Conservation (phyloP, 371 early-diverging fungal species). For the Gilbertella persicaria region DNA sequence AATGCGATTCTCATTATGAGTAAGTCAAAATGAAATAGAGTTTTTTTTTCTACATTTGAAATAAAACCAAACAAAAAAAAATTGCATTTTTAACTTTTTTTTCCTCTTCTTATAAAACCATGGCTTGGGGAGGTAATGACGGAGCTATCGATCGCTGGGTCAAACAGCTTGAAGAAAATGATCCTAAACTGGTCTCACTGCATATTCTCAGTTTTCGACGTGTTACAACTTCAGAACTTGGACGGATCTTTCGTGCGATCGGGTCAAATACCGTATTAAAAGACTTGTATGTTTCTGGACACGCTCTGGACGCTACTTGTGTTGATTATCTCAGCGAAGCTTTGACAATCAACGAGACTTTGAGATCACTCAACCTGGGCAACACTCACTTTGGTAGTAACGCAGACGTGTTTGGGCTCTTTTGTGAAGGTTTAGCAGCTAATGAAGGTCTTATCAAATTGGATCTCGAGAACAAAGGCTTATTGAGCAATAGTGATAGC, state of each 20-base stretch:
- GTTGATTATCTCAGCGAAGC: slow-evolving; percentile 43
- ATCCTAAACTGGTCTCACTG: slow-evolving; percentile 50
- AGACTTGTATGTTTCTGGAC: slow-evolving; percentile 62
- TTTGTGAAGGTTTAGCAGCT: slow-evolving; percentile 54
- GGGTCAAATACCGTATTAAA: slow-evolving; percentile 47
- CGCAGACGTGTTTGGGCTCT: slow-evolving; percentile 22
- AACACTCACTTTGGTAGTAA: slow-evolving; percentile 38
- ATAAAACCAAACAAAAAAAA: not conserved
- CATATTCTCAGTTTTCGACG: slow-evolving; percentile 66
- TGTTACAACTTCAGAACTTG: slow-evolving; percentile 48
- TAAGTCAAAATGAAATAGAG: too few species aligned
- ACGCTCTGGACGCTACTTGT: slow-evolving; percentile 42
- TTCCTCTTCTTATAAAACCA: slow-evolving; percentile 17
- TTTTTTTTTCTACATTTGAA: too few species aligned
- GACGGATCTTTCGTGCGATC: slow-evolving; percentile 51
- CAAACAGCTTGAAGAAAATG: slow-evolving; percentile 56
- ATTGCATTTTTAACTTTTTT: too few species aligned
- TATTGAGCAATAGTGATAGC: slow-evolving; percentile 11
- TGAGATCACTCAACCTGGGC: slow-evolving; percentile 54
- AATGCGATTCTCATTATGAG: too few species aligned
- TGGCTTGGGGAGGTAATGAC: slow-evolving; percentile 67
- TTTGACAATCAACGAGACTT: slow-evolving; percentile 51
- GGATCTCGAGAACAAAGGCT: slow-evolving; percentile 62
- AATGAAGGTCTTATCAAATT: slow-evolving; percentile 53
- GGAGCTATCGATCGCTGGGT: slow-evolving; percentile 59